Evolutionary conservation across 1,284 basidiomycete species (phyloP).

Genomic region (Polyporus tsugae): DNA sequence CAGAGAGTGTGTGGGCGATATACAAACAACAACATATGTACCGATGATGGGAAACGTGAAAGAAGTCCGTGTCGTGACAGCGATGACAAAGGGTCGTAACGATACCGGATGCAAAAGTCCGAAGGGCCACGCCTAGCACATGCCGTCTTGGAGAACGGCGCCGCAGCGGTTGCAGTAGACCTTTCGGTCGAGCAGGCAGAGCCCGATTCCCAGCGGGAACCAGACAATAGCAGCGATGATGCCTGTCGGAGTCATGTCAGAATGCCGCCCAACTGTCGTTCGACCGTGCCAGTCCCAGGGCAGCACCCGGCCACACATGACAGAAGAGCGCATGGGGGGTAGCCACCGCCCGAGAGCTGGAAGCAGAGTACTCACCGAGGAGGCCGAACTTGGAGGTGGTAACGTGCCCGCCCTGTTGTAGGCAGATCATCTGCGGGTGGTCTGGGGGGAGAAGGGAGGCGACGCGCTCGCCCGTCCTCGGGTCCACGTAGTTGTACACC

Average conservation of each 20-base stretch:
- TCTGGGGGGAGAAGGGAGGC: conserved; percentile 69
- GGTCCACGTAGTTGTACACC: conserved; percentile 56
- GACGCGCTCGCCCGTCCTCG: conserved; percentile 54
- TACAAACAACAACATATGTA: neutral
- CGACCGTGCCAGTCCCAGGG: neutral
- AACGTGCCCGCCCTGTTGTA: conserved; percentile 77
- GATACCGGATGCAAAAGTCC: neutral
- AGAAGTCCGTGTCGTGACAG: neutral
- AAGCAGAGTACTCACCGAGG: conserved; percentile 59
- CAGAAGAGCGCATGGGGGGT: conserved; percentile 3
- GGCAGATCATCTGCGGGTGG: conserved; percentile 82
- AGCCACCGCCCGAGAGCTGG: neutral
- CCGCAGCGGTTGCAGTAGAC: conserved; percentile 72
- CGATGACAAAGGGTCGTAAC: neutral
- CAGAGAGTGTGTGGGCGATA: neutral
- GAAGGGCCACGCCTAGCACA: conserved; percentile 39
- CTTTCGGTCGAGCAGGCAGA: conserved; percentile 75
- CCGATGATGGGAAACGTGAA: neutral
- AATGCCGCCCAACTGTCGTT: neutral
- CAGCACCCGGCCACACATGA: neutral
- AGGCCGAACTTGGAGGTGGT: conserved; percentile 67
- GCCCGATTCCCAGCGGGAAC: conserved; percentile 81
- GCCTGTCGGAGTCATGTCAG: conserved; percentile 49
- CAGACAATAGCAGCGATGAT: conserved; percentile 80
- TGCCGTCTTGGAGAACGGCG: conserved; percentile 42